phyloP scores from a whole-genome alignment of 1,139 yeast genomes.

The Nadsonia commutata region DNA sequence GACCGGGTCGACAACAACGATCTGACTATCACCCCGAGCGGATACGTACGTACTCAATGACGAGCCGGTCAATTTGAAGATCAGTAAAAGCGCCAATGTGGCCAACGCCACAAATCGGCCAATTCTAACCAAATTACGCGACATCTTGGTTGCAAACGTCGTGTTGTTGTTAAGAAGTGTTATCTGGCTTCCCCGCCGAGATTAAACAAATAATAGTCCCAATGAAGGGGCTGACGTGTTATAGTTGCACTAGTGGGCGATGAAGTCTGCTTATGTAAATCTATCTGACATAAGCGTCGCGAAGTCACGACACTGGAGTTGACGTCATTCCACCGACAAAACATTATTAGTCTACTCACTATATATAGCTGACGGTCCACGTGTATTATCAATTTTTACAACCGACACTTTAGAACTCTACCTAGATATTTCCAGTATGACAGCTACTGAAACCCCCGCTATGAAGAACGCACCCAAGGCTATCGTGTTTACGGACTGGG shows the following conservation, averaged over 20 bases:
- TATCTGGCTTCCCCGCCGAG: too few relatives aligned
- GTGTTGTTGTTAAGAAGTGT: too few relatives aligned
- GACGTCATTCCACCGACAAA: neutral
- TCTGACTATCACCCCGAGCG: too few relatives aligned
- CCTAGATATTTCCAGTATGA: too few relatives aligned
- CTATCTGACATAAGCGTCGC: too few relatives aligned
- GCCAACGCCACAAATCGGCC: neutral
- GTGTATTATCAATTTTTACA: neutral
- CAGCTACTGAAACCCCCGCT: conserved; percentile 17
- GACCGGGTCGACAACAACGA: too few relatives aligned
- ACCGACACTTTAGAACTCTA: neutral
- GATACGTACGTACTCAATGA: neutral
- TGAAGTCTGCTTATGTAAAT: neutral
- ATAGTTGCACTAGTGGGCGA: neutral
- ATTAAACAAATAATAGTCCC: neutral
- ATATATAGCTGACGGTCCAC: neutral
- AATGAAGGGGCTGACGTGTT: neutral
- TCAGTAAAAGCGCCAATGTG: neutral
- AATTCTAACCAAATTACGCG: neutral
- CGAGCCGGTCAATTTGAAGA: neutral
- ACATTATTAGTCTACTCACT: neutral
- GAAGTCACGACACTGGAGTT: too few relatives aligned
- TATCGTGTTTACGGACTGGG: conserved; percentile 92
- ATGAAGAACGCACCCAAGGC: conserved; percentile 33
- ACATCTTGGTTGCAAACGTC: neutral